Percentiles rank a stretch among this genome's conserved stretches.
These are phyloP conservation scores for Colletotrichum sp. DNA, from an alignment of 2,329 filamentous ascomycete genomes.

Conservation along the genomic window DNA sequence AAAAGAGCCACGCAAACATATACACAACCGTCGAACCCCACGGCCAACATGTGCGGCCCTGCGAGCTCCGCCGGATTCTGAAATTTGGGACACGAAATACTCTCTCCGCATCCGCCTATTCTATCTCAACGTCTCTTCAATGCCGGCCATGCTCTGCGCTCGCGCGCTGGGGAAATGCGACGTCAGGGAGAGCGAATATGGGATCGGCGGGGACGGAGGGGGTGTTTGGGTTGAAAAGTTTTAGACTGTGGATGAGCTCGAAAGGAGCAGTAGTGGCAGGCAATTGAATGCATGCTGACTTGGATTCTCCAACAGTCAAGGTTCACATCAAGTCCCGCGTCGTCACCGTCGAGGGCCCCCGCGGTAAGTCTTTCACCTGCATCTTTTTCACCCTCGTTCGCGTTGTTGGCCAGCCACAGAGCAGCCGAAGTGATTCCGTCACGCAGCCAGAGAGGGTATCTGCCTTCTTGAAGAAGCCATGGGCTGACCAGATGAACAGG, in stretches of 20 bases:
- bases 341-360: conserved; percentile 96
- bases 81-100: conserved; percentile 19
- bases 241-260: conserved; percentile 27
- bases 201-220: neutral
- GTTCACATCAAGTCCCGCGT: conserved; percentile 95
- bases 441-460: conserved; percentile 2
- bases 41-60: neutral
- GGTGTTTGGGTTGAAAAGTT: conserved; percentile 23
- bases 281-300: conserved; percentile 36
- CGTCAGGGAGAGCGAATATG: neutral
- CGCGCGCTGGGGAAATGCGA: neutral
- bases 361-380: conserved; percentile 64
- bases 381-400: neutral
- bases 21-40: neutral
- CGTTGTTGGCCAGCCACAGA: neutral
- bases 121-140: neutral
- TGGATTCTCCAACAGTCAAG: conserved; percentile 74
- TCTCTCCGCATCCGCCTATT: neutral
- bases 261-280: conserved; percentile 27
- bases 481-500: conserved; percentile 52
- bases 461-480: conserved; percentile 15
- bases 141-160: neutral
- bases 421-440: neutral
- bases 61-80: conserved; percentile 20
- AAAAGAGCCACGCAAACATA: neutral